These are phyloP conservation scores for Pseudogymnoascus sp. DNA, from an alignment of 2,329 filamentous ascomycete genomes.

Conservation along the genomic window DNA sequence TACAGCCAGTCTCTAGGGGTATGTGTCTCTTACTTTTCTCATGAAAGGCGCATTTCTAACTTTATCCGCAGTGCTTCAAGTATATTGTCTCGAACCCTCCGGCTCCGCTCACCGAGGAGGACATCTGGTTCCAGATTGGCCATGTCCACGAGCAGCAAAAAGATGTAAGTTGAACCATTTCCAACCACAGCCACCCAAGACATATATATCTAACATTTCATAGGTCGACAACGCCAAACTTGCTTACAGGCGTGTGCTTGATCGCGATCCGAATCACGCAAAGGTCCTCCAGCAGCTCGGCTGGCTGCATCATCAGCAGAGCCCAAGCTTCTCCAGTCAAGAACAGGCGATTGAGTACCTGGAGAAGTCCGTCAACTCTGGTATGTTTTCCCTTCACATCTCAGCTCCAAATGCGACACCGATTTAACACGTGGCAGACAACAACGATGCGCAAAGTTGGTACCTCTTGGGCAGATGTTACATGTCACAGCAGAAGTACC, in stretches of 20 bases:
- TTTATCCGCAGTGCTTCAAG: slow-evolving; percentile 72
- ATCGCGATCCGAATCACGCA: slow-evolving; percentile 90
- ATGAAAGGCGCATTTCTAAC: slow-evolving; percentile 14
- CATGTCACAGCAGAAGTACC: slow-evolving; percentile 99
- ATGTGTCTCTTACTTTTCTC: slow-evolving; percentile 26
- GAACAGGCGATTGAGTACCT: slow-evolving; percentile 95
- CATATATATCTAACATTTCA: slow-evolving; percentile 25
- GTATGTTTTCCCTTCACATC: slow-evolving; percentile 42
- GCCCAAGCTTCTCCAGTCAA: slow-evolving; percentile 81
- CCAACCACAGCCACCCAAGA: not conserved
- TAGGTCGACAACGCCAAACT: slow-evolving; percentile 89
- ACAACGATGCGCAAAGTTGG: slow-evolving; percentile 95
- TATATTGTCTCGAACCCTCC: slow-evolving; percentile 94
- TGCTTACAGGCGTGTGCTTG: slow-evolving; percentile 86
- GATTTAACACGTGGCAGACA: slow-evolving; percentile 52
- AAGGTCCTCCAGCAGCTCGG: slow-evolving; percentile 97
- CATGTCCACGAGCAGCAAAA: slow-evolving; percentile 99
- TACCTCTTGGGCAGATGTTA: slow-evolving; percentile 96
- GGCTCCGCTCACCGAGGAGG: slow-evolving; percentile 85
- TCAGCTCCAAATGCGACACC: slow-evolving; percentile 18
- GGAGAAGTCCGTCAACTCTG: slow-evolving; percentile 89
- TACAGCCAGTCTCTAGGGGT: slow-evolving; percentile 88
- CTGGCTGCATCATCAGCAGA: slow-evolving; percentile 96
- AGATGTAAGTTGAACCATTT: slow-evolving; percentile 60
- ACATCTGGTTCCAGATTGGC: slow-evolving; percentile 99